Base-by-base conservation (phyloP, 768 basidiomycete genomes). In the Macrolepiota fuliginosa region DNA sequence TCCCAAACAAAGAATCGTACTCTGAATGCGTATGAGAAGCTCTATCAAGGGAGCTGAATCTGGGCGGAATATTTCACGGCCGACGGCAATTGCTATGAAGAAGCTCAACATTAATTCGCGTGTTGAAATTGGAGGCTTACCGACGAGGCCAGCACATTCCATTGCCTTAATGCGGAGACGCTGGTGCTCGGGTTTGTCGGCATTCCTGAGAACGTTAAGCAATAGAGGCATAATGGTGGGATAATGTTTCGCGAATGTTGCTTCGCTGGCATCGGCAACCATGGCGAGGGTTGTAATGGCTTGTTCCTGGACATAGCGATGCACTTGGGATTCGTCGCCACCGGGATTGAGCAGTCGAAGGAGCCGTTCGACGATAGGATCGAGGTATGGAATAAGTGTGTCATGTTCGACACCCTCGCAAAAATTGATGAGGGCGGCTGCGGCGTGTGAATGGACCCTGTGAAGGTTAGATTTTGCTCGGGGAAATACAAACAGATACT, bases 121-220 rank as follows among this genome's bases (percentile, higher is more conserved):
- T 51, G 61, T 17, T 2, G 29, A 42, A 40, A 11, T 19, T 27
- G 35, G 27, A 11, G n/a, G 72, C 84, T 17, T 42, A 93, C 93
- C 93, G 63, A 93, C 89, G 22, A 94, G 76, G 7, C 91, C 91
- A 0, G 91, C 92, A 71, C 93, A 94, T 69, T 96, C 94, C 91
- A 96, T 94, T 0, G 92, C 91, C 69, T 94, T 92, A 42, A 86
- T 83, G 24, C 90, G 79, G 54, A 95, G 68, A 69, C 87, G 88
- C 25, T 81, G 77, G 70, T 90, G 88, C 54, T 88, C 86, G 0
- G 81, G 70, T 5, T 84, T 83, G 46, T 86, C 87, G 11, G 90
- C 89, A 52, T 90, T 89, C 19, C 83, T 76, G 53, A 96, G 79
- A 0, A 94, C 89, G 58, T 85, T 87, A 63, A 95, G 70, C 22